phyloP scores from a whole-genome alignment of 2,329 filamentous ascomycete genomes.

The Venturia aucupariae region DNA sequence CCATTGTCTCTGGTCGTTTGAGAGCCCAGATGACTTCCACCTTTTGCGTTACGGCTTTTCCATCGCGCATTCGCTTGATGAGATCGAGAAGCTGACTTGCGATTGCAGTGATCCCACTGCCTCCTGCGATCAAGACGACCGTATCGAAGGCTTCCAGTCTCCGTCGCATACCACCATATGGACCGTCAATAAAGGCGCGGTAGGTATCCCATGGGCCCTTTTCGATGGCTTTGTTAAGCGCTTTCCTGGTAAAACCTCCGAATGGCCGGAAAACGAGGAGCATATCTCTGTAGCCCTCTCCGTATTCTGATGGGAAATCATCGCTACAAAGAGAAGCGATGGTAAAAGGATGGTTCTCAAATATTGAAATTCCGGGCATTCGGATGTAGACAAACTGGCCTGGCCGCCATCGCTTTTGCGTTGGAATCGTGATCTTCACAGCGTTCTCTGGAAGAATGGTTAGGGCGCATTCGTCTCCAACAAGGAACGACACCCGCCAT shows the following conservation, averaged over 20 bases:
- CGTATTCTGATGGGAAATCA: slow-evolving; percentile 87
- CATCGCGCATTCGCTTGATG: slow-evolving; percentile 94
- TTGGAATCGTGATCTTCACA: slow-evolving; percentile 92
- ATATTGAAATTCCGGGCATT: slow-evolving; percentile 82
- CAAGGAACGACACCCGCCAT: slow-evolving; percentile 67
- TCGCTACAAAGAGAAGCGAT: slow-evolving; percentile 87
- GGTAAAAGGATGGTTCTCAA: slow-evolving; percentile 94
- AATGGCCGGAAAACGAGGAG: slow-evolving; percentile 88
- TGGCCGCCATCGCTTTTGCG: slow-evolving; percentile 83
- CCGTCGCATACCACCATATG: slow-evolving; percentile 88
- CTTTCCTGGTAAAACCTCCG: slow-evolving; percentile 77
- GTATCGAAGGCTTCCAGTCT: slow-evolving; percentile 89
- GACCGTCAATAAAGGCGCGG: slow-evolving; percentile 83
- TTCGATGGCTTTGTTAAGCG: slow-evolving; percentile 71
- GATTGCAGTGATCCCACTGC: slow-evolving; percentile 87
- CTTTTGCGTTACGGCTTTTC: slow-evolving; percentile 83
- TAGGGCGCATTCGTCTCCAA: slow-evolving; percentile 85
- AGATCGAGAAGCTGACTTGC: slow-evolving; percentile 85
- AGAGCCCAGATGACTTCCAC: slow-evolving; percentile 92
- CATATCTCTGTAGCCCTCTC: slow-evolving; percentile 79
- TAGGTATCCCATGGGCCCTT: slow-evolving; percentile 89
- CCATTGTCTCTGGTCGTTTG: slow-evolving; percentile 84
- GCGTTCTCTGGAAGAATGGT: slow-evolving; percentile 85
- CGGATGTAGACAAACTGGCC: slow-evolving; percentile 92
- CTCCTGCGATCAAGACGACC: slow-evolving; percentile 84